A percentile compares a stretch with the other conserved stretches of the same genome.
Evolutionary conservation across 2,329 filamentous ascomycete genomes (phyloP).

Genomic region (Phaeosphaeriaceae sp.): DNA sequence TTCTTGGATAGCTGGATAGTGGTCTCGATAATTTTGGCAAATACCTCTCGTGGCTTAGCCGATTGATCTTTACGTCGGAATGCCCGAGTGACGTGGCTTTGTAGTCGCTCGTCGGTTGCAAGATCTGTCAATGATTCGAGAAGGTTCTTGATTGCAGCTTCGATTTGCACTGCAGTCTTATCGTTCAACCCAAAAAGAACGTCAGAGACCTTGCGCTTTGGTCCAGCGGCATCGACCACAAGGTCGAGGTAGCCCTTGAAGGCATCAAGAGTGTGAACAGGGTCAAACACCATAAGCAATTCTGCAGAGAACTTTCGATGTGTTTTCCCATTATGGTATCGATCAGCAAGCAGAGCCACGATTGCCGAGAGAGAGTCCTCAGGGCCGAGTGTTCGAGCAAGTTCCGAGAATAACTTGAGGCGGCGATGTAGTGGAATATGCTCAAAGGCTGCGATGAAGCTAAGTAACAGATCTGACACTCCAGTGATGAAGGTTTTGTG

Average conservation of each 20-base stretch:
- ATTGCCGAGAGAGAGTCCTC: slow-evolving; percentile 89
- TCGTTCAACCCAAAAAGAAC: slow-evolving; percentile 70
- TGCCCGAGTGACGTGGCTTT: slow-evolving; percentile 37
- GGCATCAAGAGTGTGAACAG: slow-evolving; percentile 74
- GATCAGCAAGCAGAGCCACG: slow-evolving; percentile 87
- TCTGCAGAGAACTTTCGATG: slow-evolving; percentile 77
- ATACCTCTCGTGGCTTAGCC: slow-evolving; percentile 36
- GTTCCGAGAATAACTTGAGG: slow-evolving; percentile 79
- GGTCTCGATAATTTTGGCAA: slow-evolving; percentile 49
- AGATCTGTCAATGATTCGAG: slow-evolving; percentile 49
- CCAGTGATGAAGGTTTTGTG: slow-evolving; percentile 81
- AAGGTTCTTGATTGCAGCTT: slow-evolving; percentile 46
- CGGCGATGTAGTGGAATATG: slow-evolving; percentile 90
- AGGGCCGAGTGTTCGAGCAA: slow-evolving; percentile 83
- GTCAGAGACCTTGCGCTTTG: slow-evolving; percentile 75
- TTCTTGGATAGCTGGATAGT: slow-evolving; percentile 66
- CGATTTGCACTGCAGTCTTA: slow-evolving; percentile 48
- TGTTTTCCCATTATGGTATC: slow-evolving; percentile 77
- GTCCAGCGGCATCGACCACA: slow-evolving; percentile 74
- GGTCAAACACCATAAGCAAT: slow-evolving; percentile 73
- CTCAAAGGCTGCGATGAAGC: slow-evolving; percentile 95
- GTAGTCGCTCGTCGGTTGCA: slow-evolving; percentile 41
- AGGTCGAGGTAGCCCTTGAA: slow-evolving; percentile 79
- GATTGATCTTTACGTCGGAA: slow-evolving; percentile 38
- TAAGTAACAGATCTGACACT: slow-evolving; percentile 87